Evolutionary conservation across 345 rosid species (phyloP).

Genomic region (Aethionema arabicum): DNA sequence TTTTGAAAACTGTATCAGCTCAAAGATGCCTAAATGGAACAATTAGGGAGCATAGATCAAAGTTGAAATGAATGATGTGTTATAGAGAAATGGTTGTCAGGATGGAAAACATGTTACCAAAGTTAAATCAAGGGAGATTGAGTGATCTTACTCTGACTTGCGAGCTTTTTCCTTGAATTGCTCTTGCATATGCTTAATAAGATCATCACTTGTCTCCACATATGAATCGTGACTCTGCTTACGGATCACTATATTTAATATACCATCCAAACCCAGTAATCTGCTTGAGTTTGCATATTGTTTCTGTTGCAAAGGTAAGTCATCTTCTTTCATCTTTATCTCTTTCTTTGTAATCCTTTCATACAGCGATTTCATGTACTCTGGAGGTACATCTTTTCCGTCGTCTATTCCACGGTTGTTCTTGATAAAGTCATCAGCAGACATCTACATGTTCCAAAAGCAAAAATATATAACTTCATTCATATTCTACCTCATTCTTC

Average conservation of each 20-base stretch:
- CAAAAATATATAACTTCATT: constrained; percentile 29
- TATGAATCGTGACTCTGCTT: constrained; percentile 76
- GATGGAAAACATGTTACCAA: constrained; percentile 17
- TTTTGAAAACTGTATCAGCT: constrained; percentile 16
- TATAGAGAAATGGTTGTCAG: constrained; percentile 8
- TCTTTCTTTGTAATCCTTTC: constrained; percentile 81
- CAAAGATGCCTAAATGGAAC: constrained; percentile 17
- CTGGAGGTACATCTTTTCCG: constrained; percentile 82
- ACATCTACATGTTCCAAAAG: constrained; percentile 37
- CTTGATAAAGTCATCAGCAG: constrained; percentile 60
- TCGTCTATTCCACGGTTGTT: constrained; percentile 88
- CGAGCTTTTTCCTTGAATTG: constrained; percentile 84
- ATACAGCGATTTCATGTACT: constrained; percentile 62
- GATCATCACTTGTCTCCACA: constrained; percentile 78
- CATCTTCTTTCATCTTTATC: constrained; percentile 73
- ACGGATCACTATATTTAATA: constrained; percentile 76
- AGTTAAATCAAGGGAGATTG: constrained; percentile 19
- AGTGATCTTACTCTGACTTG: constrained; percentile 64
- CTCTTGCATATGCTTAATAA: constrained; percentile 80
- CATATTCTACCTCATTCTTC: constrained; percentile 29
- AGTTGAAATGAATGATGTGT: constrained; percentile 15
- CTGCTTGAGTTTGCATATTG: constrained; percentile 62
- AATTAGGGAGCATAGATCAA: constrained; percentile 13
- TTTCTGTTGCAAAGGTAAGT: constrained; percentile 63
- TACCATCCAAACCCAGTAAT: constrained; percentile 82